phyloP scores from a whole-genome alignment of 306 rosid species.

The Malus sieversii region DNA sequence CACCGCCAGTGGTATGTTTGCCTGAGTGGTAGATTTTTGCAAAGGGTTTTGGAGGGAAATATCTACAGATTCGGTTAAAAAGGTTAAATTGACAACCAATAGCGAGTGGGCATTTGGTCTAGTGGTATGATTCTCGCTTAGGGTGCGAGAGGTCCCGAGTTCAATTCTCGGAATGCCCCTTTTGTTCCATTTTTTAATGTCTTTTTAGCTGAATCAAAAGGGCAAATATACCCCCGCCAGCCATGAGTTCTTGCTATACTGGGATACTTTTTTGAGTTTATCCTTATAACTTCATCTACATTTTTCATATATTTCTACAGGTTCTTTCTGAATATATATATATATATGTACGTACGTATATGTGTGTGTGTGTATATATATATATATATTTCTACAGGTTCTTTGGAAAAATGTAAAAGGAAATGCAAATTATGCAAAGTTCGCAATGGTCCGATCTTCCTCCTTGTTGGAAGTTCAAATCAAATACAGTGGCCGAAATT shows the following conservation, averaged over 20 bases:
- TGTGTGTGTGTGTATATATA: no score
- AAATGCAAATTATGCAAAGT: neutral
- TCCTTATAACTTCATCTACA: neutral
- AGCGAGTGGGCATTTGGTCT: slow-evolving; percentile 35
- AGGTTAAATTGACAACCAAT: fast-evolving
- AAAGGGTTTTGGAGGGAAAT: neutral
- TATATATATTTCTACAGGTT: no score
- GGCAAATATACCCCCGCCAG: neutral
- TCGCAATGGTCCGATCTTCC: slow-evolving; percentile 25
- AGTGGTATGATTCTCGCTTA: slow-evolving; percentile 60
- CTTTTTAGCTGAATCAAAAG: neutral
- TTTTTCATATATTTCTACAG: neutral
- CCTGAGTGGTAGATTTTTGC: neutral
- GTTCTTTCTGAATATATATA: neutral
- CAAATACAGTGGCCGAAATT: no score
- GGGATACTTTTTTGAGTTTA: neutral
- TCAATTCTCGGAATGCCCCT: slow-evolving; percentile 62
- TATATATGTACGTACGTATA: no score
- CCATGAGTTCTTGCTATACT: neutral
- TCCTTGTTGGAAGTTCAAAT: no score
- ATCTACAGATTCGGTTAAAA: fast-evolving
- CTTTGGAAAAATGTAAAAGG: neutral
- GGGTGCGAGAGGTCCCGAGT: slow-evolving; percentile 67
- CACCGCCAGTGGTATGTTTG: no score
- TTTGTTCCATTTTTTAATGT: neutral